phyloP scores from a whole-genome alignment of 163 green algal genomes.

The Smithsoniella earleae region DNA sequence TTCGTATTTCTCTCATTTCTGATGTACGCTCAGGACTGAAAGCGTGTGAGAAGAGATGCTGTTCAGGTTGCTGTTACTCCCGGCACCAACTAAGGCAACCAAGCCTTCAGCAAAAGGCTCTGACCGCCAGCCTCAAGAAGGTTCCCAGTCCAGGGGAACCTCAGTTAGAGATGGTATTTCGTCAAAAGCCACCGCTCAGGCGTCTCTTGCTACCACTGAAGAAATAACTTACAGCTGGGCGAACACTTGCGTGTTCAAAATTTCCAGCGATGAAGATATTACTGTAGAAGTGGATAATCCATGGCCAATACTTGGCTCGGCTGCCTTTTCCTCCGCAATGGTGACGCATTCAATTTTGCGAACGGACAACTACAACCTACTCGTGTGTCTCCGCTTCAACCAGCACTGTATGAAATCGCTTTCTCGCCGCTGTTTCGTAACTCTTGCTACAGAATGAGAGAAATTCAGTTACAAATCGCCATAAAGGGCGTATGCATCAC shows the following conservation, averaged over 20 bases:
- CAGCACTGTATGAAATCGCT: neutral
- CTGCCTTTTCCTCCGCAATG: conserved; percentile 16
- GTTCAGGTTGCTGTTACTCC: conserved; percentile 14
- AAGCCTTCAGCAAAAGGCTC: neutral
- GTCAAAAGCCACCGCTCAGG: neutral
- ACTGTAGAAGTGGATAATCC: conserved; percentile 7
- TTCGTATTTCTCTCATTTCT: neutral
- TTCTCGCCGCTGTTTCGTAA: neutral
- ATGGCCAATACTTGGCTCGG: conserved; percentile 23
- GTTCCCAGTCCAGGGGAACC: neutral
- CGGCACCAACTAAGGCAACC: neutral
- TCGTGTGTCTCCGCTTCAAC: neutral
- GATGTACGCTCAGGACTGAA: neutral
- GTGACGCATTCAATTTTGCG: neutral
- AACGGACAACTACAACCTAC: conserved; percentile 9
- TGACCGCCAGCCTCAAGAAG: too few species aligned
- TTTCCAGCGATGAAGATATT: neutral
- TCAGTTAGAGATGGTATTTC: neutral
- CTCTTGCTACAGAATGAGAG: neutral
- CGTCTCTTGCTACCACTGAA: neutral
- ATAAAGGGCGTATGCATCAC: too few species aligned
- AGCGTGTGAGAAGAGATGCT: neutral
- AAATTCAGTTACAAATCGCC: too few species aligned
- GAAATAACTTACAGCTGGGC: conserved; percentile 16
- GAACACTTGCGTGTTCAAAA: conserved; percentile 21